These are phyloP conservation scores for Mortierella sp. DNA, from an alignment of 371 early-diverging fungal species.

Conservation along the genomic window DNA sequence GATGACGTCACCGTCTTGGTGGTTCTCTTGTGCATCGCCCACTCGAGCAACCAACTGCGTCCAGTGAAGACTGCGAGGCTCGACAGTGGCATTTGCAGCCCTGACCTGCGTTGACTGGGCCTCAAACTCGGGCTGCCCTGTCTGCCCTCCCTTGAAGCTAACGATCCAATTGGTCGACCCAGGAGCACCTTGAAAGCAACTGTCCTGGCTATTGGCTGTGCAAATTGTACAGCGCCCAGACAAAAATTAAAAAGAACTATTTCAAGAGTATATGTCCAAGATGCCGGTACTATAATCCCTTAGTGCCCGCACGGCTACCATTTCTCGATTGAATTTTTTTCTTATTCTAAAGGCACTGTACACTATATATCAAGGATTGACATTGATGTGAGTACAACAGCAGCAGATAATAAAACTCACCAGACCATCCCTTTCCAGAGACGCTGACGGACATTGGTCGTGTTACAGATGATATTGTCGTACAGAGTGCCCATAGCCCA, in stretches of 20 bases:
- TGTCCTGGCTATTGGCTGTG: conserved; percentile 15
- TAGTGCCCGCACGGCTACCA: too few species aligned
- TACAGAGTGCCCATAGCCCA: conserved; percentile 43
- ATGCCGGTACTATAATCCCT: too few species aligned
- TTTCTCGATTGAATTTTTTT: too few species aligned
- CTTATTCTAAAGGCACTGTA: too few species aligned
- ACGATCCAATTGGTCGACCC: conserved; percentile 36
- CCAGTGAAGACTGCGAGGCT: conserved; percentile 34
- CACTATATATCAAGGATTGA: background rate
- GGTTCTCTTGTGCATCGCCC: conserved; percentile 14
- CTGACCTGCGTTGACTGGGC: conserved; percentile 12
- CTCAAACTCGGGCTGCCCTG: conserved; percentile 14
- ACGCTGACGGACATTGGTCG: conserved; percentile 32
- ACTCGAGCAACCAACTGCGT: conserved; percentile 15
- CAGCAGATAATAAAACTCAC: background rate
- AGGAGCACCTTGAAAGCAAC: conserved; percentile 33
- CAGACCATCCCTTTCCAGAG: conserved; percentile 39
- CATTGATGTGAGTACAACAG: background rate
- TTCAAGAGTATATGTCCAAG: too few species aligned
- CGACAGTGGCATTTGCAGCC: conserved; percentile 17
- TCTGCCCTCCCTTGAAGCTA: conserved; percentile 33
- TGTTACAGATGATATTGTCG: conserved; percentile 33
- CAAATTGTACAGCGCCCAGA: conserved; percentile 43
- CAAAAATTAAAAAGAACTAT: too few species aligned
- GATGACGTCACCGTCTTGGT: too few species aligned